Percentiles rank a stretch among this genome's conserved stretches.
Conservation (phyloP, 2,329 filamentous ascomycete species). For the Aspergillus bombycis region DNA sequence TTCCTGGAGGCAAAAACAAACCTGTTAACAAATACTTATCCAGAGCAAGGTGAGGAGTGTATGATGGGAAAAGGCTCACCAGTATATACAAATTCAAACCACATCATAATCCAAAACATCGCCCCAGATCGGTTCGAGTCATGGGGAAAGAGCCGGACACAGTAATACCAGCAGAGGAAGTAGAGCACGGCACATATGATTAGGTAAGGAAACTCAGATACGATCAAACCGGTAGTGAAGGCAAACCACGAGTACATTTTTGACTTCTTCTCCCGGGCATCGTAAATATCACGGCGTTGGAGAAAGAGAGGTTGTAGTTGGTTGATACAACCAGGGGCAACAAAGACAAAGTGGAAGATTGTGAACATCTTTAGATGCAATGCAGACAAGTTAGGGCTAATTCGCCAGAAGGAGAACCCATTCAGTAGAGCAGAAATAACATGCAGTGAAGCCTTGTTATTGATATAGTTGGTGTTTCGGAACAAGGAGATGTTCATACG, state of each 20-base stretch:
- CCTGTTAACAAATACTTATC: conserved; percentile 44
- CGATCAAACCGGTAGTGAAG: conserved; percentile 68
- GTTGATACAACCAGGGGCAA: conserved; percentile 47
- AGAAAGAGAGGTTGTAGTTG: conserved; percentile 69
- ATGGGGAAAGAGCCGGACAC: conserved; percentile 54
- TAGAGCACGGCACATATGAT: conserved; percentile 67
- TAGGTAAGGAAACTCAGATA: conserved; percentile 71
- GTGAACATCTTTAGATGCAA: conserved; percentile 76
- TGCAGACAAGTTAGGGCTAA: conserved; percentile 64
- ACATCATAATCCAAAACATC: conserved; percentile 71
- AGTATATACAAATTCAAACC: conserved; percentile 72
- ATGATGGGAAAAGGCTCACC: conserved; percentile 30
- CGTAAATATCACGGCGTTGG: conserved; percentile 69
- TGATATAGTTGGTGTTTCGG: conserved; percentile 68
- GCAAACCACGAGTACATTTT: conserved; percentile 76
- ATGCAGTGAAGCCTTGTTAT: conserved; percentile 64
- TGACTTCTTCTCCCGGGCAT: conserved; percentile 67
- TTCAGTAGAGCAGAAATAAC: conserved; percentile 54
- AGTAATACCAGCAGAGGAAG: conserved; percentile 74
- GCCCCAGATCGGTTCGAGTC: conserved; percentile 38
- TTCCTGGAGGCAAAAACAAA: conserved; percentile 57
- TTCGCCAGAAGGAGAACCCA: conserved; percentile 66
- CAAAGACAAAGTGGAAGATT: conserved; percentile 63
- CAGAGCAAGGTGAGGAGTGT: too few relatives aligned
- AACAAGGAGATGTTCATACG: conserved; percentile 68